phyloP scores from a whole-genome alignment of 2,329 filamentous ascomycete species.

The Xylariomycetidae sp. region DNA sequence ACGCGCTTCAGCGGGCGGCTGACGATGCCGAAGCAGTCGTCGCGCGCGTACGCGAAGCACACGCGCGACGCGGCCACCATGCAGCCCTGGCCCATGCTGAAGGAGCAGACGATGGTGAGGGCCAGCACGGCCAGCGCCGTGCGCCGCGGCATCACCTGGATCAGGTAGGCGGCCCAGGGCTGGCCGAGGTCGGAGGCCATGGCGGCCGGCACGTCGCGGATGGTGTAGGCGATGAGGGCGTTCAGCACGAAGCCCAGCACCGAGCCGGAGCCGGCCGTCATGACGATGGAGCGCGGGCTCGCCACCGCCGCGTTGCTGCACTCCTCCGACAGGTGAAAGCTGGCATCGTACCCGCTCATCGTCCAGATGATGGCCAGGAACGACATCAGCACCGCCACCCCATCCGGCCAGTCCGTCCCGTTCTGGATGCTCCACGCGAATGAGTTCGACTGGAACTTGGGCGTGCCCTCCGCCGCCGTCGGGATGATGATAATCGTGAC shows the following conservation, averaged over 20 bases:
- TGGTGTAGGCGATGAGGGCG: constrained; percentile 66
- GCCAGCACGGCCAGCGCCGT: constrained; percentile 56
- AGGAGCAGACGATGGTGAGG: constrained; percentile 62
- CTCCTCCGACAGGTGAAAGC: constrained; percentile 68
- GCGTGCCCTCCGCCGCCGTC: constrained; percentile 43
- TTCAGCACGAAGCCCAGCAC: constrained; percentile 68
- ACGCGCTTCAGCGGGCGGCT: constrained; percentile 54
- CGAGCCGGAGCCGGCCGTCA: constrained; percentile 62
- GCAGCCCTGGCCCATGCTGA: constrained; percentile 67
- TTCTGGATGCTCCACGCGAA: constrained; percentile 63
- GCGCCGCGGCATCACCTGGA: constrained; percentile 57
- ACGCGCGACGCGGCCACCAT: constrained; percentile 62
- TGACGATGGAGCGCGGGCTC: constrained; percentile 63
- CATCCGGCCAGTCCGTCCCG: constrained; percentile 61
- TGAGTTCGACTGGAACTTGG: constrained; percentile 36
- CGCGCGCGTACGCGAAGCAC: constrained; percentile 67
- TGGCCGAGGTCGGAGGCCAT: constrained; percentile 57
- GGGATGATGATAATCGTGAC: constrained; percentile 65
- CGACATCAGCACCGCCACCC: constrained; percentile 63
- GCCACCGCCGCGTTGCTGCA: constrained; percentile 68
- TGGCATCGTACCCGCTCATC: constrained; percentile 27
- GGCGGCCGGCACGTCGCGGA: constrained; percentile 54
- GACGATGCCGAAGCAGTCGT: constrained; percentile 58
- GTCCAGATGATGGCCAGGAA: constrained; percentile 41
- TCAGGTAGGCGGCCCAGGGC: constrained; percentile 64